Evolutionary conservation across 2,329 filamentous ascomycete species (phyloP).

Genomic region (Gaeumannomyces tritici): DNA sequence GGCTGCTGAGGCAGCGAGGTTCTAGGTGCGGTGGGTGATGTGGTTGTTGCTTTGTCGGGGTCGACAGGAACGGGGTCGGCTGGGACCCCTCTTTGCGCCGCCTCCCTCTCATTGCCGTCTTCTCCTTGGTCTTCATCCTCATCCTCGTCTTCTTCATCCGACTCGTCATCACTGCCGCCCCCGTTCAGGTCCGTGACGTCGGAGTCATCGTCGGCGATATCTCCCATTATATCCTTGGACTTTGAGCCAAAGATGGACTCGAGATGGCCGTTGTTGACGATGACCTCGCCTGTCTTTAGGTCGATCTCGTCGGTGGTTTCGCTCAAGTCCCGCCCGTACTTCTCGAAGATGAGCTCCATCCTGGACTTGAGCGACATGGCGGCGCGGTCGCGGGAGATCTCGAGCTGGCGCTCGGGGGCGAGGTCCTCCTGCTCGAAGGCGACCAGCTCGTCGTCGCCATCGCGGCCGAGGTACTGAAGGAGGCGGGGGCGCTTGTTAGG

Average conservation of each 20-base stretch:
- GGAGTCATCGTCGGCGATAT: background rate
- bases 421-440: constrained; percentile 34
- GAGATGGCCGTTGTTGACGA: constrained; percentile 89
- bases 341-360: constrained; percentile 82
- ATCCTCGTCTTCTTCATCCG: constrained; percentile 10
- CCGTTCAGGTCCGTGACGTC: background rate
- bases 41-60: background rate
- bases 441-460: constrained; percentile 34
- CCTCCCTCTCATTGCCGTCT: background rate
- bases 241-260: constrained; percentile 26
- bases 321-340: constrained; percentile 76
- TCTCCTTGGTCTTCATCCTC: constrained; percentile 14
- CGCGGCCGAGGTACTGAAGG: constrained; percentile 28
- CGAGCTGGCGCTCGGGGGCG: constrained; percentile 47
- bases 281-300: constrained; percentile 65
- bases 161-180: constrained; percentile 15
- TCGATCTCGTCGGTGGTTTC: constrained; percentile 86
- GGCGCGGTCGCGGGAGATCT: constrained; percentile 54
- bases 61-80: background rate
- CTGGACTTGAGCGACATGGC: constrained; percentile 67
- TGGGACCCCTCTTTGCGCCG: background rate
- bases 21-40: background rate
- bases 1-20: background rate
- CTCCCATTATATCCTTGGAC: background rate
- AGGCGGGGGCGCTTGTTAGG: constrained; percentile 51